phyloP scores from a whole-genome alignment of 495 filamentous ascomycete species.

The Trichoderma virens region DNA sequence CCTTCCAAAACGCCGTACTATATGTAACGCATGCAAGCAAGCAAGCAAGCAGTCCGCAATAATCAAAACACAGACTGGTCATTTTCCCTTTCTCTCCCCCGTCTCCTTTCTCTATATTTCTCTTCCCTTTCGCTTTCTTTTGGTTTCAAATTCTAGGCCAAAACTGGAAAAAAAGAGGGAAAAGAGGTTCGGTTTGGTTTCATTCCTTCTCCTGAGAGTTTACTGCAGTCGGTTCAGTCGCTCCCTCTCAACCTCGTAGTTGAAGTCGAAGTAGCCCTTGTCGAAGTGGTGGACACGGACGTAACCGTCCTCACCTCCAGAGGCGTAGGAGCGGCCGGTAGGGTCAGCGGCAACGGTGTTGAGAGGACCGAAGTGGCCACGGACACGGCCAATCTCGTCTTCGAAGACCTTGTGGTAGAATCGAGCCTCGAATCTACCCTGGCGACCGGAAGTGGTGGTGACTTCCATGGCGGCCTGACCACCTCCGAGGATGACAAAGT shows the following conservation, averaged over 20 bases:
- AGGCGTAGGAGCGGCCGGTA: conserved; percentile 81
- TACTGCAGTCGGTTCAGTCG: conserved; percentile 18
- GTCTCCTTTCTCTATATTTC: not conserved
- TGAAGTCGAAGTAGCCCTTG: conserved; percentile 95
- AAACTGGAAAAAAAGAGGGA: conserved; percentile 1
- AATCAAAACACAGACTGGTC: conserved; percentile 8
- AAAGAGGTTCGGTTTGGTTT: not conserved
- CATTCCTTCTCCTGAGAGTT: not conserved
- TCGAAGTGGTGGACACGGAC: conserved; percentile 98
- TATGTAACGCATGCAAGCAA: conserved; percentile 9
- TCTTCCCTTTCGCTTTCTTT: not conserved
- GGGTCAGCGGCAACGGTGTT: conserved; percentile 79
- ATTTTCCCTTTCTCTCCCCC: not conserved
- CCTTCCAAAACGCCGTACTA: conserved; percentile 8
- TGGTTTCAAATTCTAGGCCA: not conserved
- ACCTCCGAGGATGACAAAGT: conserved; percentile 94
- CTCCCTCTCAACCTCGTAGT: conserved; percentile 91
- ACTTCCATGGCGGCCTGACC: conserved; percentile 99
- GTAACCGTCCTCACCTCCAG: conserved; percentile 96
- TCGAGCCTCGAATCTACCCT: conserved; percentile 97
- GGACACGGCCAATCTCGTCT: conserved; percentile 93
- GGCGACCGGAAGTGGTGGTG: conserved; percentile 85
- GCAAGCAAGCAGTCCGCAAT: conserved; percentile 9
- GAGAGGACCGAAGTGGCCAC: conserved; percentile 93
- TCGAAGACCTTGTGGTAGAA: conserved; percentile 99